Evolutionary conservation across 179 eudicot genomes (phyloP).

Genomic region (Sideroxylon spinosum): DNA sequence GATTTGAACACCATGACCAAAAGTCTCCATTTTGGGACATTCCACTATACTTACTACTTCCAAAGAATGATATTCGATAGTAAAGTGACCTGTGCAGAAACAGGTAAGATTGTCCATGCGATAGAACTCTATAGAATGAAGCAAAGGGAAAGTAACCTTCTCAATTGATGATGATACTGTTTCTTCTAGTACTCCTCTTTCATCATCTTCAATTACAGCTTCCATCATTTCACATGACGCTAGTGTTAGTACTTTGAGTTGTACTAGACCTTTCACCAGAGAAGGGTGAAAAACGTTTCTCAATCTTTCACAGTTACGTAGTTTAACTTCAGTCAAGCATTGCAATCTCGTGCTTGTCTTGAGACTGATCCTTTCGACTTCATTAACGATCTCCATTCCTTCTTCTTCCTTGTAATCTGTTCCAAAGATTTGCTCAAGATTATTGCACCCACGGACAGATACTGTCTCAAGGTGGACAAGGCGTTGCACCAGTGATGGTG

Average conservation of each 20-base stretch:
- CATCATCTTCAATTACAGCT: background rate
- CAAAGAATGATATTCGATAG: background rate
- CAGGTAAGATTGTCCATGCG: background rate
- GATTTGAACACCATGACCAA: background rate
- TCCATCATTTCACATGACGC: background rate
- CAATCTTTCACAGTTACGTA: background rate
- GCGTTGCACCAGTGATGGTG: background rate
- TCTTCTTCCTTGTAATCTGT: background rate
- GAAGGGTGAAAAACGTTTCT: no score
- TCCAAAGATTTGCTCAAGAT: background rate
- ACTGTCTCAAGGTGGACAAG: background rate
- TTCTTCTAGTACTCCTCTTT: background rate
- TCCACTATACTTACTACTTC: background rate
- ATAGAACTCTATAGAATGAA: background rate
- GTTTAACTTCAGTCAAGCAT: background rate
- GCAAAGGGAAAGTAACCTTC: background rate
- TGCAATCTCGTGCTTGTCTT: background rate
- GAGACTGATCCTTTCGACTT: background rate
- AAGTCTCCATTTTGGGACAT: background rate
- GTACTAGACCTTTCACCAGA: no score
- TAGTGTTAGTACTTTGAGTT: no score
- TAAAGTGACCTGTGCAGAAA: background rate
- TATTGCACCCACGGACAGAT: background rate
- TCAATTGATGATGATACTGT: background rate
- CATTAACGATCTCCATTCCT: background rate